Percentiles rank a stretch among this genome's conserved stretches.
These are phyloP conservation scores for Meyerozyma guilliermondii DNA, from an alignment of 1,139 yeast genomes.

Conservation along the genomic window DNA sequence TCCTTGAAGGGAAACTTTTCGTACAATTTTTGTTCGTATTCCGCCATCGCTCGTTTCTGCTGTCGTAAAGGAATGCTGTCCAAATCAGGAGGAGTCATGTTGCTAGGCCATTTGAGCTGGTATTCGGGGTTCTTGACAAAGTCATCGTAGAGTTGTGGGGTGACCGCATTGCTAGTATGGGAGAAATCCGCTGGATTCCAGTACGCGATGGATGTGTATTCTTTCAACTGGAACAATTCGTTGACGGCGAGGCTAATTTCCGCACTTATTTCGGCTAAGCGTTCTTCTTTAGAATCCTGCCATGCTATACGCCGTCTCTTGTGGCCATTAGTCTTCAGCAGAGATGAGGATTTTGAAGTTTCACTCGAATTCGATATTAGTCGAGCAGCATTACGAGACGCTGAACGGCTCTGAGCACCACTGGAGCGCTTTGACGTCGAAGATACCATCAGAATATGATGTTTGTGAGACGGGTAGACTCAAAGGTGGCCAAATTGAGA, in stretches of 20 bases:
- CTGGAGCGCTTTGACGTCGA: background rate
- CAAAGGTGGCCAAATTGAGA: too few species aligned
- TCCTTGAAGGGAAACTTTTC: slow-evolving; percentile 35
- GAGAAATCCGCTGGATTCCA: slow-evolving; percentile 54
- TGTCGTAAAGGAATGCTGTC: slow-evolving; percentile 35
- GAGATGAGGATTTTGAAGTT: background rate
- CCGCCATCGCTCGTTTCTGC: slow-evolving; percentile 42
- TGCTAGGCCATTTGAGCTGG: slow-evolving; percentile 31
- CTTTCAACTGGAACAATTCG: slow-evolving; percentile 55
- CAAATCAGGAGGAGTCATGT: slow-evolving; percentile 21
- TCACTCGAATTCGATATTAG: background rate
- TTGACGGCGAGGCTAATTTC: slow-evolving; percentile 42
- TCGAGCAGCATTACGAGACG: background rate
- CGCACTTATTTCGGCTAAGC: slow-evolving; percentile 31
- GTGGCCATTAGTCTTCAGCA: slow-evolving; percentile 1
- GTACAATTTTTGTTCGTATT: slow-evolving; percentile 28
- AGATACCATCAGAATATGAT: background rate
- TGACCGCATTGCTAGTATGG: slow-evolving; percentile 17
- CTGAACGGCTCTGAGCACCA: background rate
- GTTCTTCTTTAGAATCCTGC: slow-evolving; percentile 13
- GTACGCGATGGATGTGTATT: slow-evolving; percentile 52
- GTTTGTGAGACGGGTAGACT: too few species aligned
- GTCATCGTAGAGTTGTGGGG: slow-evolving; percentile 33
- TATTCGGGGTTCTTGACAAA: slow-evolving; percentile 26
- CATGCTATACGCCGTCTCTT: background rate